Conservation (phyloP, 2,329 filamentous ascomycete species). For the Xylaria multiplex region DNA sequence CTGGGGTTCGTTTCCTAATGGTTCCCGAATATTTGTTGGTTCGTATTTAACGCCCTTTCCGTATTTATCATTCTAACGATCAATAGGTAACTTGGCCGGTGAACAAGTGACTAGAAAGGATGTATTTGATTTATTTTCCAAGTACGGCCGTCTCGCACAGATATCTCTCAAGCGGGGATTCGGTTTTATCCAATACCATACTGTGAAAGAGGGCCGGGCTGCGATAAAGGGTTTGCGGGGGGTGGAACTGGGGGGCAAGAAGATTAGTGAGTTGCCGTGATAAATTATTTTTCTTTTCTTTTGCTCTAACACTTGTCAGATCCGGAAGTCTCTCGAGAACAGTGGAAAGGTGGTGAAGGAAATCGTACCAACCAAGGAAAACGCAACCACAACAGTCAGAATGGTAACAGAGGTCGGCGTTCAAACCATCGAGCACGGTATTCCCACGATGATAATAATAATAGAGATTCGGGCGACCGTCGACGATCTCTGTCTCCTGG, state of each 20-base stretch:
- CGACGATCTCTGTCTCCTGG: constrained; percentile 76
- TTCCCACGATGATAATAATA: constrained; percentile 46
- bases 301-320: constrained; percentile 61
- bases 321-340: constrained; percentile 87
- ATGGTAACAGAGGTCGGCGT: constrained; percentile 41
- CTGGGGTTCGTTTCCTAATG: constrained; percentile 83
- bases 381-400: constrained; percentile 59
- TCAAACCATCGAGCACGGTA: constrained; percentile 50
- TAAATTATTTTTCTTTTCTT: not conserved
- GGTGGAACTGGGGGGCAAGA: constrained; percentile 83
- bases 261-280: constrained; percentile 78
- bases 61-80: constrained; percentile 39
- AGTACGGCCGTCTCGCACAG: constrained; percentile 87
- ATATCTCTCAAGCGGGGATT: constrained; percentile 97
- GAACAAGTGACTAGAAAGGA: constrained; percentile 94
- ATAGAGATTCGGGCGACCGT: constrained; percentile 56
- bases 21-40: constrained; percentile 85
- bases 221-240: constrained; percentile 85
- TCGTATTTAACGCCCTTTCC: constrained; percentile 31
- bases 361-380: constrained; percentile 63
- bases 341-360: constrained; percentile 79
- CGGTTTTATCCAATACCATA: constrained; percentile 94
- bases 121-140: constrained; percentile 89
- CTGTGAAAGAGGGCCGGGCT: constrained; percentile 74
- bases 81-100: constrained; percentile 86